These are phyloP conservation scores for Claviceps quebecensis DNA, from an alignment of 2,329 filamentous ascomycete genomes.

Conservation along the genomic window DNA sequence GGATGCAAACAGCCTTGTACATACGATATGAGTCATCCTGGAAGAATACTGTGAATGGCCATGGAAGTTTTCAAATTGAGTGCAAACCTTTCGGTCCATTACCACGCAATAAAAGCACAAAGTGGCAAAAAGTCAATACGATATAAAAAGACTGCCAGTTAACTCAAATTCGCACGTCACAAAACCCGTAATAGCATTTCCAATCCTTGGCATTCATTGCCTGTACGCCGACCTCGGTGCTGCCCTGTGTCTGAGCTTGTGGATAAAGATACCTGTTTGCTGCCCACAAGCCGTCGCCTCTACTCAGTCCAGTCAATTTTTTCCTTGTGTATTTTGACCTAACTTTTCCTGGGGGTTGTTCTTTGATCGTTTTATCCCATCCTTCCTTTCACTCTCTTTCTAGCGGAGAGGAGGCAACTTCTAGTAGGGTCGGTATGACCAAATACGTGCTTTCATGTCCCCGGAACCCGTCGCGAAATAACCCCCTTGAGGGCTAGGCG, in stretches of 20 bases:
- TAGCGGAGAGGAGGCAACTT: neutral
- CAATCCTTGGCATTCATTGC: slow-evolving; percentile 13
- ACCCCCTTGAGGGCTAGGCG: slow-evolving; percentile 74
- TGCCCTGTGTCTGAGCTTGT: neutral
- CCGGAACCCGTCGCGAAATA: slow-evolving; percentile 94
- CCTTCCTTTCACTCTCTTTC: neutral
- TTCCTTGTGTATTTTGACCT: neutral
- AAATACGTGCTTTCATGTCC: slow-evolving; percentile 95
- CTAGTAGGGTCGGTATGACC: slow-evolving; percentile 57
- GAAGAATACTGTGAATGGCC: neutral
- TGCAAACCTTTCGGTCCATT: neutral
- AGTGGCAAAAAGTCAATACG: neutral
- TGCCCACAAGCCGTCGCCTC: neutral
- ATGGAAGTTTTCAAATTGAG: neutral
- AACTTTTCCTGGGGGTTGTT: no score
- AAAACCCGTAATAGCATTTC: slow-evolving; percentile 13
- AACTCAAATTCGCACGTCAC: slow-evolving; percentile 5
- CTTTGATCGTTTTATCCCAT: neutral
- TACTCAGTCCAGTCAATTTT: neutral
- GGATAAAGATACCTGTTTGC: slow-evolving; percentile 2
- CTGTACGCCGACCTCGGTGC: slow-evolving; percentile 13
- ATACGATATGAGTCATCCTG: neutral
- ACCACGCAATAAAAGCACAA: neutral
- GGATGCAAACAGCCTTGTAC: neutral
- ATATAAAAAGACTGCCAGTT: neutral